Evolutionary conservation across 2,329 filamentous ascomycete species (phyloP).

Genomic region (Cytospora piceae): DNA sequence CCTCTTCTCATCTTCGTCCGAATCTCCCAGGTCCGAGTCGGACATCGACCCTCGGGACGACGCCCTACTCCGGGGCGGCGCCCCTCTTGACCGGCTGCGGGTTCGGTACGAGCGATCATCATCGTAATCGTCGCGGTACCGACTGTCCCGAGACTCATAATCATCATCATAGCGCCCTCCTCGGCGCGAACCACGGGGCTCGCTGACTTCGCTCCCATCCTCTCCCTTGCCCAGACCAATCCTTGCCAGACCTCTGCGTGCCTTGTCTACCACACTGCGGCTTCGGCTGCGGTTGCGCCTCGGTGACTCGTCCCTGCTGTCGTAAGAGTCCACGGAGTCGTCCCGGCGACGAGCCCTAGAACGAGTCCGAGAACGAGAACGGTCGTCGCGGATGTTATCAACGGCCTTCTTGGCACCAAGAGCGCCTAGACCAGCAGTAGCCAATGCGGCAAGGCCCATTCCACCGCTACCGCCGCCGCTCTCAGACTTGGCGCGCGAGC

Average conservation of each 20-base stretch:
- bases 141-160: conserved; percentile 48
- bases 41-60: conserved; percentile 51
- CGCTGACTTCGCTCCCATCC: conserved; percentile 37
- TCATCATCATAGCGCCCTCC: conserved; percentile 44
- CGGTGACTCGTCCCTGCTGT: conserved; percentile 47
- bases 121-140: conserved; percentile 47
- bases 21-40: conserved; percentile 60
- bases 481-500: conserved; percentile 68
- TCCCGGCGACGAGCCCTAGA: conserved; percentile 42
- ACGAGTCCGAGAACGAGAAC: conserved; percentile 56
- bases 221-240: conserved; percentile 59
- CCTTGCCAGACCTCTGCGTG: conserved; percentile 64
- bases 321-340: conserved; percentile 49
- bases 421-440: conserved; percentile 64
- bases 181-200: conserved; percentile 34
- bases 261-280: conserved; percentile 67
- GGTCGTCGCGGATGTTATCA: conserved; percentile 44
- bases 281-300: conserved; percentile 61
- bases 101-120: conserved; percentile 49
- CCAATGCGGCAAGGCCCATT: conserved; percentile 63
- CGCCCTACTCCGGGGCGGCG: conserved; percentile 39
- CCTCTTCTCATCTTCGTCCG: conserved; percentile 58
- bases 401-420: conserved; percentile 64
- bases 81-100: conserved; percentile 45
- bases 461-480: conserved; percentile 54